A percentile compares a stretch with the other conserved stretches of the same genome.
phyloP scores from a whole-genome alignment of 1,284 basidiomycete species.

The Cryptococcus hybrid region DNA sequence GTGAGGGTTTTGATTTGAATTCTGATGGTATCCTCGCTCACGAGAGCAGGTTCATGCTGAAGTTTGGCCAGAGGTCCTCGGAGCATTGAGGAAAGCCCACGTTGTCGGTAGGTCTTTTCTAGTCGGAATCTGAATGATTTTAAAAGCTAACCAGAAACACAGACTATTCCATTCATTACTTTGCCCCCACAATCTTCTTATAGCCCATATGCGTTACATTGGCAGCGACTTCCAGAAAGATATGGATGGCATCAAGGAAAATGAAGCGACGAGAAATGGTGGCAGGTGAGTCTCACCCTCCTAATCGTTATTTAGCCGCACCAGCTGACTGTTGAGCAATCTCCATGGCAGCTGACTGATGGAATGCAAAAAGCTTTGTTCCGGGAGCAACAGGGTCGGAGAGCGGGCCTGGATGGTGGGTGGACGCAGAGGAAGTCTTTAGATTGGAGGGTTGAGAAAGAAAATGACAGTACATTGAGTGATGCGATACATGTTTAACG shows the following conservation, averaged over 20 bases:
- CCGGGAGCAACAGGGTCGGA: slow-evolving; percentile 67
- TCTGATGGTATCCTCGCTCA: background rate
- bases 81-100: slow-evolving; percentile 63
- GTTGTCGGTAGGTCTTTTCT: slow-evolving; percentile 52
- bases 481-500: too few species aligned
- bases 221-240: slow-evolving; percentile 61
- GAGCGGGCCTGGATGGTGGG: slow-evolving; percentile 68
- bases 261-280: slow-evolving; percentile 71
- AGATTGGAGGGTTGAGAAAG: slow-evolving; percentile 57
- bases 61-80: slow-evolving; percentile 71
- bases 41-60: slow-evolving; percentile 56
- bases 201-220: slow-evolving; percentile 57
- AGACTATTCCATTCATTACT: slow-evolving; percentile 76
- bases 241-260: slow-evolving; percentile 63
- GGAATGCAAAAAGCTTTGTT: slow-evolving; percentile 71
- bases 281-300: slow-evolving; percentile 58
- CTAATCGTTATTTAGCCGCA: background rate
- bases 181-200: slow-evolving; percentile 59
- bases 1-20: slow-evolving; percentile 19
- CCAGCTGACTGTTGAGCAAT: background rate
- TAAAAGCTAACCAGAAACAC: background rate
- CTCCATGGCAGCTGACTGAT: slow-evolving; percentile 54
- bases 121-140: background rate
- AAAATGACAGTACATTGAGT: too few species aligned
- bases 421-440: slow-evolving; percentile 67